phyloP scores from a whole-genome alignment of 1,284 basidiomycete species.

The Ganoderma sinense region DNA sequence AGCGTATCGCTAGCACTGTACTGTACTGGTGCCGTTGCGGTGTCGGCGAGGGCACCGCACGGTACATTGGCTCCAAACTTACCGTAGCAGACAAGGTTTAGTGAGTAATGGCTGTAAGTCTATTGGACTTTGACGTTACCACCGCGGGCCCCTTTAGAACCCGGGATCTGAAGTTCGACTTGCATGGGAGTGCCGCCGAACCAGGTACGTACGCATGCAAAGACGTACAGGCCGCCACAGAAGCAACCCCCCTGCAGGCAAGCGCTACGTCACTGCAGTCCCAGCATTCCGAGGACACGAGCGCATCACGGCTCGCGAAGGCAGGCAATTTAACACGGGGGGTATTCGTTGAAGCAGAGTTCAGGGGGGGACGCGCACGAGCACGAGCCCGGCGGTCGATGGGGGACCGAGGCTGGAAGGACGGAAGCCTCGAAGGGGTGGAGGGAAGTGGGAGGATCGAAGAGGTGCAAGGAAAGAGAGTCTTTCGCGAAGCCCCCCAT shows the following conservation, averaged over 20 bases:
- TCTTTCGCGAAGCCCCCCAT: neutral
- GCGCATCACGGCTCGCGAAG: conserved; percentile 4
- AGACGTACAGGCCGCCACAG: neutral
- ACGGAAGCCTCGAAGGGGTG: neutral
- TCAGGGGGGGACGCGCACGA: conserved; percentile 2
- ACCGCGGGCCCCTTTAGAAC: neutral
- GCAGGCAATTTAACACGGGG: neutral
- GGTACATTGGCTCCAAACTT: neutral
- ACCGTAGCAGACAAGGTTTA: neutral
- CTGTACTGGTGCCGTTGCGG: neutral
- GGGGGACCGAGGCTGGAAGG: conserved; percentile 12
- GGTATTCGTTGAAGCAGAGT: conserved; percentile 15
- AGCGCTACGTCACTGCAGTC: neutral
- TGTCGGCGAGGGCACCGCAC: neutral
- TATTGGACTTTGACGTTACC: neutral
- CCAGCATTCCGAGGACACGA: conserved; percentile 1
- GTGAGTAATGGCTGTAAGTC: neutral
- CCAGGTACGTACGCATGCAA: neutral
- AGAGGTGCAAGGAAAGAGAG: neutral
- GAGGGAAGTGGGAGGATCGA: conserved; percentile 5
- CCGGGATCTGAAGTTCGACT: neutral
- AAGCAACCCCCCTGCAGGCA: neutral
- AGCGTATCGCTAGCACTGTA: too few relatives aligned
- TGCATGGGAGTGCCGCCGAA: conserved; percentile 1
- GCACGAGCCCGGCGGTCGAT: conserved; percentile 1